phyloP scores from a whole-genome alignment of 768 basidiomycete species.

The Pleurotus sapidus region DNA sequence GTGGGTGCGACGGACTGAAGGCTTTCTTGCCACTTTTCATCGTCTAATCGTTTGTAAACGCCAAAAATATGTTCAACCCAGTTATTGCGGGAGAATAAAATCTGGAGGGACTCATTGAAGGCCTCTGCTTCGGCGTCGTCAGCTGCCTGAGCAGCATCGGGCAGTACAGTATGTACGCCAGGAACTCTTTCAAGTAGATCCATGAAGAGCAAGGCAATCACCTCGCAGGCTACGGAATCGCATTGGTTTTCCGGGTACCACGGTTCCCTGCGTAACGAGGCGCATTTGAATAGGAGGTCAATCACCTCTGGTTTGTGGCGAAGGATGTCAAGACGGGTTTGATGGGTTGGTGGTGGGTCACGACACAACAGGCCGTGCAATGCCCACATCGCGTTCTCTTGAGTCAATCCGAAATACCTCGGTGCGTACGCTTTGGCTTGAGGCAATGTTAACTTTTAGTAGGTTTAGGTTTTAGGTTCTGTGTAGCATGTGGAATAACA shows the following conservation, averaged over 20 bases:
- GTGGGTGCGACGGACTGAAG: constrained; percentile 12
- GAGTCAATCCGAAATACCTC: constrained; percentile 24
- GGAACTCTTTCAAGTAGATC: constrained; percentile 18
- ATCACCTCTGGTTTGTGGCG: constrained; percentile 19
- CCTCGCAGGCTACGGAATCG: constrained; percentile 20
- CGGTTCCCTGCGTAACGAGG: constrained; percentile 17
- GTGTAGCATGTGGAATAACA: constrained; percentile 9
- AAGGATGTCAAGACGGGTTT: constrained; percentile 14
- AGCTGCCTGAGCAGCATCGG: constrained; percentile 8
- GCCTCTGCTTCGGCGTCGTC: constrained; percentile 19
- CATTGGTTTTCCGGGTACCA: constrained; percentile 25
- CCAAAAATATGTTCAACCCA: constrained; percentile 22
- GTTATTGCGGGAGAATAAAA: constrained; percentile 23
- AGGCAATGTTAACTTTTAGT: constrained; percentile 6
- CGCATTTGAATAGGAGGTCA: constrained; percentile 23
- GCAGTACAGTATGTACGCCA: constrained; percentile 15
- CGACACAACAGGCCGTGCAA: constrained; percentile 16
- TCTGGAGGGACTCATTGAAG: constrained; percentile 15
- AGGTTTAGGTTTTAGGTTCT: neutral
- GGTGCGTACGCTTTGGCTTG: constrained; percentile 19
- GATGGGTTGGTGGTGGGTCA: constrained; percentile 14
- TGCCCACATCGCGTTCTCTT: constrained; percentile 20
- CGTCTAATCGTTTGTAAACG: constrained; percentile 24
- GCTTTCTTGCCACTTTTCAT: constrained; percentile 18
- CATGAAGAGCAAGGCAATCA: constrained; percentile 20